Evolutionary conservation across 192 early-diverging fungal genomes (phyloP), one percentile per base, ranked within the genome.

Genomic region (Radiomyces spectabilis): DNA sequence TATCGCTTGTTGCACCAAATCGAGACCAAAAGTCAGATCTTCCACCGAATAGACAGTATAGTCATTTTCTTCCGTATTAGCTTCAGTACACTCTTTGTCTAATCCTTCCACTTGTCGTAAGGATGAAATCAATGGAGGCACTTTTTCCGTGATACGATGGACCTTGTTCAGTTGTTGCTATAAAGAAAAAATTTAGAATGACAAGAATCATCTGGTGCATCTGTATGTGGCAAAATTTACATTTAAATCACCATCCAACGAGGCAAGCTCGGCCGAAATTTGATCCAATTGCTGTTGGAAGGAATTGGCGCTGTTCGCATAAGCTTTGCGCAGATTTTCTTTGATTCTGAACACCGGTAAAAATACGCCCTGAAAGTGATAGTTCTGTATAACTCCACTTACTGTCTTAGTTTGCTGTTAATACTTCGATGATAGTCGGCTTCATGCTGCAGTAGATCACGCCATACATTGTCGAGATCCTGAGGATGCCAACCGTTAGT

Each of bases 1-100:
- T 54, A 87, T 59, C 1, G 86, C 82, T 68, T 89, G 87, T 47
- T 85, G 82, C 29, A 93, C 69, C 48, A 95, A 63, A 25, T 75
- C 83, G 10, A 86, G 79, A 43, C 96, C 93, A 59, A 95, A 97
- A 24, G 76, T 77, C 9, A 97, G 66, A 57, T 97, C 95, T 34
- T 94, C 92, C 13, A 88, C 81, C 24, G 90, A 85, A 68, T 88
- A 93, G 21, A 95, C 91, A 5, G 93, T 94, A 56, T 88, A 91
- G 65, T 94, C 87, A 61, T 94, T 92, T 66, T 93, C 88, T 72
- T 94, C 92, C 49, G 93, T 91, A 63, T 91, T 87, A 34, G 94
- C 94, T 21, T 89, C 85, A 0, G 60, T 60, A 55, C 90, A 92
- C 24, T 84, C 81, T 44, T 66, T 53, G 65, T 91, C 81, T 2